Base-by-base conservation (phyloP, 208 protist genomes). In the Naegleria gruberi region DNA sequence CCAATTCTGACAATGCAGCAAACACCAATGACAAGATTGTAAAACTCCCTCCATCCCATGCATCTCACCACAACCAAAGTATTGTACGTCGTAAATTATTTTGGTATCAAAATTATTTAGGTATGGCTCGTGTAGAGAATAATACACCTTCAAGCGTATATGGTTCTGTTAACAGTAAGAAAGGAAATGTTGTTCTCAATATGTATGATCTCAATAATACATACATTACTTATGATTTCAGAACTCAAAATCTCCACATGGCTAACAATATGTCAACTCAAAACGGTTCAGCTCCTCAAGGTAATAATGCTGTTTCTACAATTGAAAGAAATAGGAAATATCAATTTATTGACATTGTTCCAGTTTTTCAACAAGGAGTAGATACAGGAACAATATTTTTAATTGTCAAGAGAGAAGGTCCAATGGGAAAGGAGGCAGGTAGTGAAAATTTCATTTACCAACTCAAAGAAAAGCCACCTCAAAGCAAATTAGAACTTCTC, bases 401-500 rank as follows among this genome's bases (percentile, higher is more conserved):
- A 7, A 77, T 77, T 77, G 65, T 77, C 0, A 77, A 37, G 30
- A 77, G 30, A 77, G 65, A 77, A 77, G 65, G 65, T 37, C 65
- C 65, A 77, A 77, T 77, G 65, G 65, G 65, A 37, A 77, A 77
- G 34, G 65, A 77, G 30, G 34, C 26, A 8, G 65, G 65, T 37
- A 77, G 65, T 37, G 43, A 85, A 34, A 88, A 93, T 40, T 85
- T 81, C 8, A 51, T 93, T 34, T 87, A 93, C 82, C 93, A 94
- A 82, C 91, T 99, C 26, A 91, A 93, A 0, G 98, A 99, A 91
- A 96, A 97, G 55, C 94, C 95, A 84, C 95, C 95, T 65, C 95
- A 97, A 90, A 96, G 93, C 15, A 99, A 98, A 90, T 90, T 99
- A n/a, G 97, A 99, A 83, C 95, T 97, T 57, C 94, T 99, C 10